Conservation (phyloP, 257 asterid species). For the Plectranthus barbatus region DNA sequence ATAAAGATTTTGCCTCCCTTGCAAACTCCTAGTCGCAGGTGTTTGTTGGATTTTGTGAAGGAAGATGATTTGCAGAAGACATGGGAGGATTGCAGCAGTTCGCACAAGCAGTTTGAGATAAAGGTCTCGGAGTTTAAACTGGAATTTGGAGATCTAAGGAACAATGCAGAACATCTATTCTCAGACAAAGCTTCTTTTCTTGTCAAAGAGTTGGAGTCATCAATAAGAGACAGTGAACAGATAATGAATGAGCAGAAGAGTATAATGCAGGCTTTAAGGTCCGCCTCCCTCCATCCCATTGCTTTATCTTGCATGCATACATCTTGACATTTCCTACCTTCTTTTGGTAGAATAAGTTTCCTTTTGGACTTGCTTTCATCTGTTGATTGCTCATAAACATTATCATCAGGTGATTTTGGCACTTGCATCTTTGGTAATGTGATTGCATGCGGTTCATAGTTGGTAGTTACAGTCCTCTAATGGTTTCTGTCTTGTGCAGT, state of each 20-base stretch:
- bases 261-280: constrained; percentile 95
- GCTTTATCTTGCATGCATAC: background rate
- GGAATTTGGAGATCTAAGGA: constrained; percentile 83
- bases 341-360: background rate
- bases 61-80: constrained; percentile 77
- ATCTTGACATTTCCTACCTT: background rate
- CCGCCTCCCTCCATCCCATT: constrained; percentile 14
- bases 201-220: constrained; percentile 57
- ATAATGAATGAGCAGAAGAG: constrained; percentile 72
- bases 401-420: background rate
- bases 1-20: constrained; percentile 60
- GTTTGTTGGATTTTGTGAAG: constrained; percentile 81
- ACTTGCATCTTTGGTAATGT: background rate
- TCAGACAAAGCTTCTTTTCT: constrained; percentile 66
- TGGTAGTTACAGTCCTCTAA: background rate
- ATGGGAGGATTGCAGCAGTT: constrained; percentile 70
- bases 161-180: constrained; percentile 56
- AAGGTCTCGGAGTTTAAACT: constrained; percentile 78
- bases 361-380: background rate
- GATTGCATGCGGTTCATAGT: background rate
- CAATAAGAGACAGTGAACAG: constrained; percentile 60
- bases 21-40: constrained; percentile 54
- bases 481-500: background rate
- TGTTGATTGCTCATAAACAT: background rate
- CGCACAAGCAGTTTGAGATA: constrained; percentile 88